Evolutionary conservation across 1,284 basidiomycete genomes (phyloP).

Genomic region (Vanrija sp.): DNA sequence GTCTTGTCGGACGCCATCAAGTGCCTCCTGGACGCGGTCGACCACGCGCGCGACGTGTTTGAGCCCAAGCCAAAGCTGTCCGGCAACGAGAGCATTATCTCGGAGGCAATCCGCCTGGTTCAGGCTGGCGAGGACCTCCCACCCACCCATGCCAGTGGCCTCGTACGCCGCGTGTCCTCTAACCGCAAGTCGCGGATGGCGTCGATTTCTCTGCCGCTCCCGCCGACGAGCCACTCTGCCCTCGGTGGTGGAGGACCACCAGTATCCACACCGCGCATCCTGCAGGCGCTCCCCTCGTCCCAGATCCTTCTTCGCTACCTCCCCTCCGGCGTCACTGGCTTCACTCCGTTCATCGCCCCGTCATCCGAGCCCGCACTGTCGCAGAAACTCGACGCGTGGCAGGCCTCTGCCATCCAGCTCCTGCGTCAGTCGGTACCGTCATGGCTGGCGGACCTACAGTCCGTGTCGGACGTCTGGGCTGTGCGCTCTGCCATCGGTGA

Average conservation of each 20-base stretch:
- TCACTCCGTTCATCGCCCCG: constrained; percentile 54
- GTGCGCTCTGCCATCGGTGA: constrained; percentile 23
- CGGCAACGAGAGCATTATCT: constrained; percentile 29
- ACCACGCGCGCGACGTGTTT: constrained; percentile 31
- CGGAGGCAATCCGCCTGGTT: constrained; percentile 37
- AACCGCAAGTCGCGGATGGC: constrained; percentile 38
- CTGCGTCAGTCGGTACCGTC: constrained; percentile 29
- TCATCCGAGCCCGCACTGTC: constrained; percentile 57
- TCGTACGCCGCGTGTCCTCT: constrained; percentile 12
- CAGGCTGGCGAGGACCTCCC: constrained; percentile 35
- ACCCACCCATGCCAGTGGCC: background rate
- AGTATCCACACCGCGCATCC: constrained; percentile 32
- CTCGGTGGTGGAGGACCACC: constrained; percentile 19
- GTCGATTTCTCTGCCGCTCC: constrained; percentile 42
- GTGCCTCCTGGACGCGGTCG: constrained; percentile 35
- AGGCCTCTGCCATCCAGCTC: constrained; percentile 22
- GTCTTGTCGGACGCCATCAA: constrained; percentile 35
- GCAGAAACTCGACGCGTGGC: constrained; percentile 37
- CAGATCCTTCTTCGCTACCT: constrained; percentile 48
- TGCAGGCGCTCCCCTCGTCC: constrained; percentile 44
- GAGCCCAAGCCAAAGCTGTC: constrained; percentile 12
- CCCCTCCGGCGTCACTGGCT: constrained; percentile 38
- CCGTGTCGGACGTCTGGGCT: constrained; percentile 42
- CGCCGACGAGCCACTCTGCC: constrained; percentile 9
- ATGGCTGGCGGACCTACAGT: constrained; percentile 35